These are phyloP conservation scores for Agarophyton chilense DNA, from an alignment of 23 red algal genomes.

Conservation along the genomic window DNA sequence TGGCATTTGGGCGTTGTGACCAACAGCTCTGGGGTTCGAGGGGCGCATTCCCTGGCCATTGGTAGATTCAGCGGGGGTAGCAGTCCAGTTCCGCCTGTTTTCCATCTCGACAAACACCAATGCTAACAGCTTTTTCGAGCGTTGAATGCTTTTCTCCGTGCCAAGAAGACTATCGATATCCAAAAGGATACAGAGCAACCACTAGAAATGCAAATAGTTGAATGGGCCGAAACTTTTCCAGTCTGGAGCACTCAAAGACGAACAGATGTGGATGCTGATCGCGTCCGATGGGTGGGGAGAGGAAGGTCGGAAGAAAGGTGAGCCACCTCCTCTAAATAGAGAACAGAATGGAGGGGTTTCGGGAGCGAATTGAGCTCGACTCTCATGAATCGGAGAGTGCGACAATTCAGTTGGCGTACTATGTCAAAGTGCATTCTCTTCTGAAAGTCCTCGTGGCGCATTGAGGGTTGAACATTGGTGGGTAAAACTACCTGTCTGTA, in stretches of 20 bases:
- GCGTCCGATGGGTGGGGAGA: not conserved
- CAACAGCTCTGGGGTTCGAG: not conserved
- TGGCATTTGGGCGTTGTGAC: not conserved
- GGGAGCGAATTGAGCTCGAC: too few species aligned
- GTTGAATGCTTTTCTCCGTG: not conserved
- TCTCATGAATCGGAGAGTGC: not conserved
- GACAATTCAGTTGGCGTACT: not conserved
- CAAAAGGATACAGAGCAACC: not conserved
- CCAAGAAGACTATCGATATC: not conserved
- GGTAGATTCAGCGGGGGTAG: not conserved
- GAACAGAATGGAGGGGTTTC: not conserved
- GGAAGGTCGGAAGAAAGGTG: too few species aligned
- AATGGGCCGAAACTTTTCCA: not conserved
- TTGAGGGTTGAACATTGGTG: not conserved
- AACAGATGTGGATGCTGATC: not conserved
- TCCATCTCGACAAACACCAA: not conserved
- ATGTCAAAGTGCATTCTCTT: slow-evolving; percentile 4
- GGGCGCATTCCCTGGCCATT: not conserved
- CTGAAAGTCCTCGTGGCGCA: not conserved
- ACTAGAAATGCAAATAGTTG: not conserved
- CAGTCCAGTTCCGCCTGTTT: not conserved
- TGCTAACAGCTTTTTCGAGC: not conserved
- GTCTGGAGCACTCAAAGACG: too few species aligned
- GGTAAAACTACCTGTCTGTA: not conserved
- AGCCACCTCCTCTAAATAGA: not conserved